Conservation (phyloP, 305 asterid genomes). For the Euphrasia arctica region DNA sequence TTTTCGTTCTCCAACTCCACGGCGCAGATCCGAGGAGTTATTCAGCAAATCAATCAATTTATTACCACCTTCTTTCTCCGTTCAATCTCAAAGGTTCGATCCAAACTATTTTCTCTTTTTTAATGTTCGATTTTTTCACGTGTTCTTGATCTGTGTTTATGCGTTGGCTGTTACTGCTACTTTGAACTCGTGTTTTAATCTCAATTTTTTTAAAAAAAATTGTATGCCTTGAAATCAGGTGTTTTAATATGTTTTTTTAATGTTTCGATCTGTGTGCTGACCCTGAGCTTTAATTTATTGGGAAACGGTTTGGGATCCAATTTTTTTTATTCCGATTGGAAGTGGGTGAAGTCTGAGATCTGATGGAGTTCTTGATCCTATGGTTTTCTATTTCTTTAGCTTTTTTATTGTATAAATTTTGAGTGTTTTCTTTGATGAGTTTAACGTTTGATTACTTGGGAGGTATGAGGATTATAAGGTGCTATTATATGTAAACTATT, state of each 20-base stretch:
- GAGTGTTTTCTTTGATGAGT: neutral
- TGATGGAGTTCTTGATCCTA: neutral
- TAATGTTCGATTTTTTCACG: neutral
- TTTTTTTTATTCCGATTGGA: neutral
- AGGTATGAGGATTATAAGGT: conserved; percentile 30
- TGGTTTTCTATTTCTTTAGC: neutral
- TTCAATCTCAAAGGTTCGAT: conserved; percentile 33
- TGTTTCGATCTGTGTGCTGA: neutral
- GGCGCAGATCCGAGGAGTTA: conserved; percentile 54
- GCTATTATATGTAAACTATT: conserved; percentile 10
- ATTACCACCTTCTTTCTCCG: neutral
- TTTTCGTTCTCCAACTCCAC: conserved; percentile 36
- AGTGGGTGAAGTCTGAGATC: conserved; percentile 9
- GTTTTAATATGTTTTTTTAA: neutral
- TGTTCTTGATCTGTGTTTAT: conserved; percentile 25
- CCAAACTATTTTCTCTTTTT: neutral
- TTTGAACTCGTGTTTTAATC: too few species aligned
- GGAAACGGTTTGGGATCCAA: neutral
- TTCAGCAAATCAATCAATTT: conserved; percentile 26
- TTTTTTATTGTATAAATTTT: neutral
- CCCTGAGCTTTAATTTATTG: neutral
- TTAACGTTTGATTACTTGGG: neutral
- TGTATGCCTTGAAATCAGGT: conserved; percentile 7
- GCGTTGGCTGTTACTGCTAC: neutral
- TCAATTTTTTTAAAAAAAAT: too few species aligned